Base-by-base conservation (phyloP, 352 stramenopile genomes). In the Pythium sukuiense region DNA sequence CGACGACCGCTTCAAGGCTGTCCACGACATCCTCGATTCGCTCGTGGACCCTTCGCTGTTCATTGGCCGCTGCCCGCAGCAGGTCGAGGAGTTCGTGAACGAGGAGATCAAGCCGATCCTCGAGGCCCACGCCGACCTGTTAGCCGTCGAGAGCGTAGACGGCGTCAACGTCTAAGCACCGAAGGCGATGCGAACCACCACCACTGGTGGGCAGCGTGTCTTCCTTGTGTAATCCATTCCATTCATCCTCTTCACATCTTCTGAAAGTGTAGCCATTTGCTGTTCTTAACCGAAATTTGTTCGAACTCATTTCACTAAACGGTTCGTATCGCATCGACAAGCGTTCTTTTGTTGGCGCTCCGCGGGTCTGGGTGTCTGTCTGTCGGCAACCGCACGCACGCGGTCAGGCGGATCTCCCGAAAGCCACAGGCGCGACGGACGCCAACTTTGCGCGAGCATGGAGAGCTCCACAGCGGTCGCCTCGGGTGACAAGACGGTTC, bases 31-130 rank as follows among this genome's bases (percentile, higher is more conserved):
- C 69, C 87, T 99, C 67, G 91, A 99, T 69, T 73, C 76, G 32
- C 80, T 99, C 60, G 77, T 99, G 39, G 96, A 99, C 86, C 97
- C 97, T 35, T 94, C 84, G 67, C 85, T 98, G 41, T 99, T 99
- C 82, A 92, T 99, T 65, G 97, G 97, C n/a, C 89, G 97, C 54
- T 97, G 94, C 56, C 92, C 96, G 37, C 88, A 99, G 77, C 88
- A 97, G 71, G 90, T 97, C 18, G 90, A 97, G 65, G 97, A 99
- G 72, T 99, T 99, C 72, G 83, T 99, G 59, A 61, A 65, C 16
- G 93, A 99, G 43, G 92, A 98, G 69, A 89, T 99, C 59, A 70
- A 95, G 66, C 97, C 97, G 26, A 88, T 99, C 50, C 81, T 99
- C 50, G 81, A 92, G 66, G 81, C 83, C 30, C 85, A 99, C 72